Conservation (phyloP, 768 basidiomycete genomes). For the Trametes villosa region DNA sequence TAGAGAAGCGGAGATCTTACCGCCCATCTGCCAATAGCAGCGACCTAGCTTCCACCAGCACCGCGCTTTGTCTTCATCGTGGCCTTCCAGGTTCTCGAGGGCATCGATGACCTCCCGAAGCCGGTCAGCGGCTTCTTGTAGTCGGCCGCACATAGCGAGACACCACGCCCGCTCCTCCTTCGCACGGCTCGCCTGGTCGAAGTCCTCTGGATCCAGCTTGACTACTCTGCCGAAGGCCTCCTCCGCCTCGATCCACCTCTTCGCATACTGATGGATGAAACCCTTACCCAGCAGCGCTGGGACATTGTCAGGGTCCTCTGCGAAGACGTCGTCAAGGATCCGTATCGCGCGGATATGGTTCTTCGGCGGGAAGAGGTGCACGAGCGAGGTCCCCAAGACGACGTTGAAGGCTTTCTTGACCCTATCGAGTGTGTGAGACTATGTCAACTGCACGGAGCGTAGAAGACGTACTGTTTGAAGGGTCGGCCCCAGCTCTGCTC, state of each 20-base stretch:
- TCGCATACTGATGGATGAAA: slow-evolving; percentile 65
- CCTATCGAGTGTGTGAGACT: slow-evolving; percentile 42
- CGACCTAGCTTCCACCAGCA: slow-evolving; percentile 87
- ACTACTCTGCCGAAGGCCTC: slow-evolving; percentile 63
- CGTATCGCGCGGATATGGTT: slow-evolving; percentile 80
- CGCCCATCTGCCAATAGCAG: slow-evolving; percentile 71
- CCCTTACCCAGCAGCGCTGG: slow-evolving; percentile 75
- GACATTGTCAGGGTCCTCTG: slow-evolving; percentile 62
- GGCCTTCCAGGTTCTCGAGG: slow-evolving; percentile 50
- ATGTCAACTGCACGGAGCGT: no score
- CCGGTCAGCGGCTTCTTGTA: slow-evolving; percentile 49
- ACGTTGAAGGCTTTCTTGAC: slow-evolving; percentile 70
- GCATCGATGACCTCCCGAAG: slow-evolving; percentile 53
- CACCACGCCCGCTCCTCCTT: slow-evolving; percentile 91
- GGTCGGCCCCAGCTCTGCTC: slow-evolving; percentile 63
- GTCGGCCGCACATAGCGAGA: slow-evolving; percentile 53
- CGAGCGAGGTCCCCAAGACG: slow-evolving; percentile 73
- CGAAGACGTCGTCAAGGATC: slow-evolving; percentile 74
- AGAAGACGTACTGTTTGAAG: slow-evolving; percentile 48
- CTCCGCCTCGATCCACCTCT: slow-evolving; percentile 71
- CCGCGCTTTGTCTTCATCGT: slow-evolving; percentile 67
- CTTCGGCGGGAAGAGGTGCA: slow-evolving; percentile 87
- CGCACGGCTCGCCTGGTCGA: slow-evolving; percentile 59
- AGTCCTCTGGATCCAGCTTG: slow-evolving; percentile 49
- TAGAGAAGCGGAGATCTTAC: slow-evolving; percentile 45